phyloP scores from a whole-genome alignment of 192 early-diverging fungal species.

The Backusella parvicylindrica region DNA sequence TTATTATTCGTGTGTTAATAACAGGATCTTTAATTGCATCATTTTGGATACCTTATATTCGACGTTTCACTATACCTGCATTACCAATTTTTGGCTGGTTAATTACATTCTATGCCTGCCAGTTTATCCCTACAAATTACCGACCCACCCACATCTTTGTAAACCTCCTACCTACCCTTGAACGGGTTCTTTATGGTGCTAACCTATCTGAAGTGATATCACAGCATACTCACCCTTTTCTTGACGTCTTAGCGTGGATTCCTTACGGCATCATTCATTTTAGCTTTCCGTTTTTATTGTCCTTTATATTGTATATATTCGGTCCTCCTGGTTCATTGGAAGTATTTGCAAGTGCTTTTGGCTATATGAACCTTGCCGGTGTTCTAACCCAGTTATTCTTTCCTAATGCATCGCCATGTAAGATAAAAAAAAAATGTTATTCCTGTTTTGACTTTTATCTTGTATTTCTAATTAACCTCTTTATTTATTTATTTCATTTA shows the following conservation, averaged over 20 bases:
- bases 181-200: slow-evolving; percentile 62
- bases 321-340: slow-evolving; percentile 47
- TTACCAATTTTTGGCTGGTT: slow-evolving; percentile 51
- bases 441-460: too few relatives aligned
- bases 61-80: slow-evolving; percentile 47
- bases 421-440: slow-evolving; percentile 13
- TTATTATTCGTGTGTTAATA: slow-evolving; percentile 17
- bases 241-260: slow-evolving; percentile 63
- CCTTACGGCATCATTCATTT: slow-evolving; percentile 73
- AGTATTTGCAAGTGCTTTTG: slow-evolving; percentile 57
- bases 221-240: slow-evolving; percentile 38
- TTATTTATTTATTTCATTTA: neutral
- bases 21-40: neutral
- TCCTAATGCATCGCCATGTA: slow-evolving; percentile 68
- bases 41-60: slow-evolving; percentile 34
- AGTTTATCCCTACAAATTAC: slow-evolving; percentile 42
- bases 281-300: slow-evolving; percentile 55
- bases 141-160: slow-evolving; percentile 60
- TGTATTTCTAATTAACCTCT: neutral
- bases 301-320: slow-evolving; percentile 38
- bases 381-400: slow-evolving; percentile 63
- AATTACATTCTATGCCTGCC: slow-evolving; percentile 49
- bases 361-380: slow-evolving; percentile 61
- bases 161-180: slow-evolving; percentile 57
- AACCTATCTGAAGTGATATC: slow-evolving; percentile 57